Evolutionary conservation across 768 basidiomycete species (phyloP).

Genomic region (Kwoniella sp.): DNA sequence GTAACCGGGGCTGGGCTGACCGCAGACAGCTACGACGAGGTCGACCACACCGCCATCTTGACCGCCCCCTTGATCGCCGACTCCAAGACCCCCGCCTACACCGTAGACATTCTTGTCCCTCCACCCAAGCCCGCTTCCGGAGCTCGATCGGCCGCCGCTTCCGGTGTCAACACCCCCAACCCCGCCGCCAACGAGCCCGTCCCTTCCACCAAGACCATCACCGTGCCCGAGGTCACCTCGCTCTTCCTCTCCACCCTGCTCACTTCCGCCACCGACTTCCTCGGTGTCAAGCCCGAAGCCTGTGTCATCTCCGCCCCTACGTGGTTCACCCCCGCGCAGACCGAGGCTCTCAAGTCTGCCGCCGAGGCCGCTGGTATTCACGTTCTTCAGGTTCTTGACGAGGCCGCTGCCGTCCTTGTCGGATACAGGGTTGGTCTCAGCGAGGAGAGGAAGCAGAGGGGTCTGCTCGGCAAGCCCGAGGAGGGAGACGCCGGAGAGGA

Average conservation of each 20-base stretch:
- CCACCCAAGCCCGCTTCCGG: slow-evolving; percentile 56
- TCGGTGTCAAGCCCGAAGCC: slow-evolving; percentile 66
- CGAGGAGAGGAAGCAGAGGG: slow-evolving; percentile 46
- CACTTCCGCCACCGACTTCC: slow-evolving; percentile 82
- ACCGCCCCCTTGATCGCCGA: slow-evolving; percentile 67
- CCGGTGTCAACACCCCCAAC: slow-evolving; percentile 52
- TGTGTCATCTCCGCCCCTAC: slow-evolving; percentile 80
- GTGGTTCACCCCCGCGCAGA: slow-evolving; percentile 67
- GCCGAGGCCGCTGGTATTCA: slow-evolving; percentile 74
- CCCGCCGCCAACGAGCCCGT: slow-evolving; percentile 55
- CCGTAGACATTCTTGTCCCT: slow-evolving; percentile 72
- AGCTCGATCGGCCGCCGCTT: slow-evolving; percentile 54
- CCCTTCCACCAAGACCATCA: slow-evolving; percentile 65
- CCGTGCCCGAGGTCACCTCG: slow-evolving; percentile 74
- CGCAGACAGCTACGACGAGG: slow-evolving; percentile 40
- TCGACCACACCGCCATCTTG: slow-evolving; percentile 49
- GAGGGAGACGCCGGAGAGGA: slow-evolving; percentile 47
- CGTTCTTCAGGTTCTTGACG: slow-evolving; percentile 81
- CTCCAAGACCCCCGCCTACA: slow-evolving; percentile 66
- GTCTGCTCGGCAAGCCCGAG: slow-evolving; percentile 46
- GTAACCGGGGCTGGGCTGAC: background rate
- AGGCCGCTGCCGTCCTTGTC: slow-evolving; percentile 68
- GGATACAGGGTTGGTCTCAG: slow-evolving; percentile 52
- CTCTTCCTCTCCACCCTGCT: slow-evolving; percentile 81
- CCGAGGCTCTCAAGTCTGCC: slow-evolving; percentile 66